Base-by-base conservation (phyloP, 352 stramenopile species). In the Globisporangium emineosum region DNA sequence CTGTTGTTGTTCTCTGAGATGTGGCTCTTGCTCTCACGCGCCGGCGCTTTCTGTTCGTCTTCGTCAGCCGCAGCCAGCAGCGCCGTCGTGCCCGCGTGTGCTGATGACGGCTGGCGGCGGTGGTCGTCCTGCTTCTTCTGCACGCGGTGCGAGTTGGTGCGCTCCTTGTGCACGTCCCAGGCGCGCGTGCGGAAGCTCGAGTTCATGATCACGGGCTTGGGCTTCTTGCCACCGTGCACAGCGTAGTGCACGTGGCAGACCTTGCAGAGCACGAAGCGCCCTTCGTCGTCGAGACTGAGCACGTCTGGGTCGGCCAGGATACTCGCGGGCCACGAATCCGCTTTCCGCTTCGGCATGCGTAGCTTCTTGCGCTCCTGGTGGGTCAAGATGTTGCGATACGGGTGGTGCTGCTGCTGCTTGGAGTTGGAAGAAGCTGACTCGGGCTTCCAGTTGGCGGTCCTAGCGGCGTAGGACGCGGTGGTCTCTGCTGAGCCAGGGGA, bases 141-240 rank as follows among this genome's bases (percentile, higher is more conserved):
- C 32, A 89, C 54, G 33, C 83, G 83, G 55, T 92, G 83, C 50
- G 79, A 90, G 62, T 89, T 92, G 29, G 83, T 92, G 50, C 83
- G 83, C 54, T 89, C 79, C 69, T 92, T 92, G 70, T 92, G 83
- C 42, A 92, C 83, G 54, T 92, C 83, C 83, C 83, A 92, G 32
- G 83, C 83, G 27, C 83, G 74, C 53, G 79, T 89, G 53, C 83
- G 83, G 64, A 92, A 92, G 54, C 86, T 83, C 25, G 83, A 89
- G 72, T 92, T 92, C 81, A 92, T 90, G 60, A 92, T 84, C 35
- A 92, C 81, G 7, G 83, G 83, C 53, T 90, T 90, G 52, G 83
- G 83, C 57, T 88, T 89, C 76, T 92, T 92, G 57, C 83, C 83
- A 58, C 83, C 83, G 58, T 92, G 81, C 43, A 92, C 79, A 10